Evolutionary conservation across 2,329 filamentous ascomycete species (phyloP).

Genomic region (Neonectria hederae): DNA sequence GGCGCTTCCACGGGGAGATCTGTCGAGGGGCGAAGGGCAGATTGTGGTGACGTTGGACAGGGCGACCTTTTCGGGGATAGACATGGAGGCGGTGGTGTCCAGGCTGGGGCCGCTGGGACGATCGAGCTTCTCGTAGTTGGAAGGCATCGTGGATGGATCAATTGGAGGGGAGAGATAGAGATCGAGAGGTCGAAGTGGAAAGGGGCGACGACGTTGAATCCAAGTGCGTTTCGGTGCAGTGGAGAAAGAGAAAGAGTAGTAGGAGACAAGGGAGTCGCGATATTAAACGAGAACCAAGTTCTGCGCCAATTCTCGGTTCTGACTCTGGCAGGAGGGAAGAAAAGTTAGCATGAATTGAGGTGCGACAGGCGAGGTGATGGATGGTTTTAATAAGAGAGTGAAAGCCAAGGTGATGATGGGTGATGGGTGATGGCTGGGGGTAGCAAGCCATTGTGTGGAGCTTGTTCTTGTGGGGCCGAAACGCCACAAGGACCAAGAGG

Average conservation of each 20-base stretch:
- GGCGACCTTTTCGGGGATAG: conserved; percentile 44
- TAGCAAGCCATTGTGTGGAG: not conserved
- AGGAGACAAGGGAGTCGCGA: not conserved
- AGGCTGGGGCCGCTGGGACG: conserved; percentile 35
- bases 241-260: not conserved
- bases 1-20: conserved; percentile 47
- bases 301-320: not conserved
- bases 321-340: not conserved
- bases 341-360: not conserved
- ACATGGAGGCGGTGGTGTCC: conserved; percentile 32
- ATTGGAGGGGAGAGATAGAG: conserved; percentile 7
- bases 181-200: not conserved
- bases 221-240: conserved; percentile 11
- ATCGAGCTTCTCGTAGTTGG: conserved; percentile 41
- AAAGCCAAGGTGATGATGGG: not conserved
- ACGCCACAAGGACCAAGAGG: not conserved
- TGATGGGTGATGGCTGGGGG: not conserved
- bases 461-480: not conserved
- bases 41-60: conserved; percentile 40
- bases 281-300: not conserved
- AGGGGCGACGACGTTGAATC: conserved; percentile 10
- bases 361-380: not conserved
- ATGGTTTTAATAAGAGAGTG: not conserved
- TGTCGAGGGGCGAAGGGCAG: conserved; percentile 32
- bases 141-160: conserved; percentile 35